Base-by-base conservation (phyloP, 495 filamentous ascomycete genomes). In the Extremus antarcticus region DNA sequence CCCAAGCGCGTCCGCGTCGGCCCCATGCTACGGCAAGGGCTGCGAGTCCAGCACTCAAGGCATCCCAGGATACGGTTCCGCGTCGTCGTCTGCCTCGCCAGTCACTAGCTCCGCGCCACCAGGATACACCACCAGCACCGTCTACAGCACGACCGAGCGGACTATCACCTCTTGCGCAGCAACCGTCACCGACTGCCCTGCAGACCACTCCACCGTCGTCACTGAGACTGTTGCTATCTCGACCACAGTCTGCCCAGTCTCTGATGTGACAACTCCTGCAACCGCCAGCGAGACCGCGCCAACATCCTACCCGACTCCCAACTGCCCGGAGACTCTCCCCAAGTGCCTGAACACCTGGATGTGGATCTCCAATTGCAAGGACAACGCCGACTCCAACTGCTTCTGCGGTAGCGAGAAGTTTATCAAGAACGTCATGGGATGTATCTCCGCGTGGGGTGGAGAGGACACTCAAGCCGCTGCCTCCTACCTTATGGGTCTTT, bases 271-370 rank as follows among this genome's bases (percentile, higher is more conserved):
- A 29, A 48, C 54, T 25, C 62, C 55, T 39, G 51, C 55, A 53
- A 48, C 59, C 19, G 20, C 35, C 35, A 24, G 50, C 0, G 54
- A 23, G 20, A 43, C 55, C 32, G 15, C 55, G 24, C 25, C 24
- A 3, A 3, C 47, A 46, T 20, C 24, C 9, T 55, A 58, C 49
- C 51, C 63, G 20, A 57, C 64, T 0, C 56, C 69, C 1, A 59
- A 66, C 19, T 88, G 83, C 77, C 90, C 90, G 47, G 72, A 72
- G 53, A 77, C 86, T 40, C 83, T 97, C 16, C 89, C 90, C 51
- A 81, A 81, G 58, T 97, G 91, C 74, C 76, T 97, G 72, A 94
- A 95, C 80, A 95, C 91, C 61, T 96, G 88, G 88, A 69, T 94
- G 59, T 79, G 83, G 61, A 74, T 73, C 58, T 76, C 82, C 35